These are phyloP conservation scores for Inga laurina DNA, from an alignment of 306 rosid species.

Conservation along the genomic window DNA sequence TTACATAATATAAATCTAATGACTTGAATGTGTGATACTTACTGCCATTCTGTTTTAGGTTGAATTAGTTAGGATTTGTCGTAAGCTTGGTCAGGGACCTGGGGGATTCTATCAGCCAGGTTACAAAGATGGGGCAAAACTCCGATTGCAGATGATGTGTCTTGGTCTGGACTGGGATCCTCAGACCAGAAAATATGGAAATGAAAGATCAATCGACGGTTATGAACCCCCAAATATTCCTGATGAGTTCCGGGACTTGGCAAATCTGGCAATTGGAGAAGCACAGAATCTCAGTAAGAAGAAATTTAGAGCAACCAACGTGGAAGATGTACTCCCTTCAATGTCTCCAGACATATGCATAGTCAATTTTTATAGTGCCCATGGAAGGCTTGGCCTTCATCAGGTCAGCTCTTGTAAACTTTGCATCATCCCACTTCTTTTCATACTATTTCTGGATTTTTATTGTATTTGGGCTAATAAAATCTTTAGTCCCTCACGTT, in stretches of 20 bases:
- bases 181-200: constrained; percentile 52
- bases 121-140: constrained; percentile 58
- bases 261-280: constrained; percentile 39
- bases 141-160: constrained; percentile 70
- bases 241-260: constrained; percentile 32
- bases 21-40: not conserved
- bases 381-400: constrained; percentile 73
- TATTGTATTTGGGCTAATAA: not conserved
- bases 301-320: constrained; percentile 10
- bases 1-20: not conserved
- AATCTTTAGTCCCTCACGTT: no score
- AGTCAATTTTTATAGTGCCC: constrained; percentile 58
- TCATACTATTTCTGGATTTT: not conserved
- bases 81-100: constrained; percentile 55
- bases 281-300: constrained; percentile 28
- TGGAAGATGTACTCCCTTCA: constrained; percentile 55
- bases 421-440: not conserved
- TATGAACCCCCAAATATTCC: constrained; percentile 56
- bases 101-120: constrained; percentile 78
- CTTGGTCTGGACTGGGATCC: constrained; percentile 81
- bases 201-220: constrained; percentile 36
- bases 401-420: constrained; percentile 42
- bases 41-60: constrained; percentile 39
- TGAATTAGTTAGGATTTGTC: constrained; percentile 46
- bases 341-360: constrained; percentile 72